Percentiles rank a stretch among this genome's conserved stretches.
These are phyloP conservation scores for Malania oleifera DNA, from an alignment of 164 flowering plant species.

Conservation along the genomic window DNA sequence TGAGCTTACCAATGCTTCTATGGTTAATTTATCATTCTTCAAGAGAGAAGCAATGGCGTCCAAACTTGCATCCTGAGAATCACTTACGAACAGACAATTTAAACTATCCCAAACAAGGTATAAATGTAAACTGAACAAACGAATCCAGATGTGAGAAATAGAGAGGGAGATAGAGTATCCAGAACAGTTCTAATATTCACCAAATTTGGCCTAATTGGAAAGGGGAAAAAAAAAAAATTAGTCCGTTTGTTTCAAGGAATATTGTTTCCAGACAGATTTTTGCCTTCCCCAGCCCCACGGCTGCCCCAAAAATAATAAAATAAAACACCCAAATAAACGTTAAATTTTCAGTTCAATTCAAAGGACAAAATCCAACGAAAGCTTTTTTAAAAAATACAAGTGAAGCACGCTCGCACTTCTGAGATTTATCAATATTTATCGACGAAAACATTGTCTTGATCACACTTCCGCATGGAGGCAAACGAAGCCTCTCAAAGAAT, in stretches of 20 bases:
- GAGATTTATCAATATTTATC: background rate
- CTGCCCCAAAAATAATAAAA: too few relatives aligned
- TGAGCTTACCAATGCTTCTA: slow-evolving; percentile 52
- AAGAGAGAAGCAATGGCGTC: slow-evolving; percentile 53
- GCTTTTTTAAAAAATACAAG: background rate
- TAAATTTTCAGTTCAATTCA: too few relatives aligned
- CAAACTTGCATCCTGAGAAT: slow-evolving; percentile 54
- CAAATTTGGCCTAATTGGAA: too few relatives aligned
- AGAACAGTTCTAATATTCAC: background rate
- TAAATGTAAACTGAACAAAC: background rate
- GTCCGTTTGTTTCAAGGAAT: too few relatives aligned
- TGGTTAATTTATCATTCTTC: slow-evolving; percentile 48
- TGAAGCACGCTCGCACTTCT: background rate
- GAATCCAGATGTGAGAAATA: background rate
- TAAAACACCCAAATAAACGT: too few relatives aligned
- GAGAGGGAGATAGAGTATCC: background rate
- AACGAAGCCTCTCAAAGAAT: too few relatives aligned
- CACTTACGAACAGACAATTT: background rate
- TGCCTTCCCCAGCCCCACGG: too few relatives aligned
- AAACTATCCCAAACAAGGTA: background rate
- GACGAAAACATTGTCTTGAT: too few relatives aligned
- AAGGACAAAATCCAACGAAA: too few relatives aligned
- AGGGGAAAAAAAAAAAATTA: too few relatives aligned
- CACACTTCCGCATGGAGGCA: too few relatives aligned
- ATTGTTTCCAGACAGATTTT: too few relatives aligned